These are phyloP conservation scores for Hericium coralloides DNA, from an alignment of 768 basidiomycete species.

Conservation along the genomic window DNA sequence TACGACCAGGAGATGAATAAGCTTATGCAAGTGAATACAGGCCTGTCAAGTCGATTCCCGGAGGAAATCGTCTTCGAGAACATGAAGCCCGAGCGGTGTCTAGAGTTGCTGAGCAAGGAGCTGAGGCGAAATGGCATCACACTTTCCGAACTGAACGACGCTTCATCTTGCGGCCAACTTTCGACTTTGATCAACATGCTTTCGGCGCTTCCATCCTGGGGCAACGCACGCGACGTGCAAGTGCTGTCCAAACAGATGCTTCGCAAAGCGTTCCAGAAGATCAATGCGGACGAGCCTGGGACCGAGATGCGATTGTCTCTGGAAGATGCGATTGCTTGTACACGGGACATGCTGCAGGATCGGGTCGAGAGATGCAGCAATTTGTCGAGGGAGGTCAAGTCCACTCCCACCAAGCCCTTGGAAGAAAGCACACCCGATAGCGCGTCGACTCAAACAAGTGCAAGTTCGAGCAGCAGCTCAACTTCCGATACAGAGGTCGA, in stretches of 20 bases:
- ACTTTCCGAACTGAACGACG: slow-evolving; percentile 27
- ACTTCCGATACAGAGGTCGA: too few species aligned
- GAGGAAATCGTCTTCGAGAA: slow-evolving; percentile 48
- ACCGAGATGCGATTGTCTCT: slow-evolving; percentile 4
- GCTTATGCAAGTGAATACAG: slow-evolving; percentile 49
- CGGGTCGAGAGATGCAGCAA: neutral
- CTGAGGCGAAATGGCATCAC: slow-evolving; percentile 35
- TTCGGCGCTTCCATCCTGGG: slow-evolving; percentile 46
- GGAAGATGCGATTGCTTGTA: slow-evolving; percentile 1
- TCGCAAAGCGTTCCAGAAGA: slow-evolving; percentile 27
- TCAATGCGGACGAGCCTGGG: slow-evolving; percentile 4
- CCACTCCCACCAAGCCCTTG: too few species aligned
- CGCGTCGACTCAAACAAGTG: too few species aligned
- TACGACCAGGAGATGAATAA: slow-evolving; percentile 61
- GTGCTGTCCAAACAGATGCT: slow-evolving; percentile 42
- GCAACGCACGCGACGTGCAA: slow-evolving; percentile 59
- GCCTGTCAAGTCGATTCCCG: slow-evolving; percentile 60
- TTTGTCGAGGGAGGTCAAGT: neutral
- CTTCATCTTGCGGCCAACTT: slow-evolving; percentile 20
- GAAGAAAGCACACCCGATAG: too few species aligned
- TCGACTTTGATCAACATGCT: slow-evolving; percentile 35
- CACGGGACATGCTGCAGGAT: neutral
- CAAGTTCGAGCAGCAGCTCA: too few species aligned
- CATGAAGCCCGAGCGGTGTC: slow-evolving; percentile 39
- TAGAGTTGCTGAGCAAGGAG: slow-evolving; percentile 39